Base-by-base conservation (phyloP, 306 rosid genomes). In the Rubus idaeus region DNA sequence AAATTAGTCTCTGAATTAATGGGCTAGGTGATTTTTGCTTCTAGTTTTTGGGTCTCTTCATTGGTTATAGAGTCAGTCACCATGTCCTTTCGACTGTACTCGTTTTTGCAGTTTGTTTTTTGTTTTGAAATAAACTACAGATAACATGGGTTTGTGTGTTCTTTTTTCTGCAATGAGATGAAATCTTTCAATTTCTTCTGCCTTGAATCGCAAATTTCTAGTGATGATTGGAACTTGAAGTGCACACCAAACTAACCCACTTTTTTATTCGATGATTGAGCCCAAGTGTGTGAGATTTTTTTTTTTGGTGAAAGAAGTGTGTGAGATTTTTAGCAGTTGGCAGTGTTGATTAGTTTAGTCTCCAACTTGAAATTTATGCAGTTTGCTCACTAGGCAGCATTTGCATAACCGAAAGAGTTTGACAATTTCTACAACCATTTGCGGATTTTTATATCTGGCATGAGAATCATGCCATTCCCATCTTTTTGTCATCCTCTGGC, bases 71-170 rank as follows among this genome's bases (percentile, higher is more conserved):
- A 74, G 72, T 14, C 23, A 12, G 77, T 18, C 35, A 5, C 6
- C 41, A 42, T 71, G 18, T 39, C 17, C 9, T 40, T 5, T 45
- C 3, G 10, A 12, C 45, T 74, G 57, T 13, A 10, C 11, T 45
- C 47, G 17, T 5, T 30, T 30, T 40, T 39, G 52, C 5, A 52
- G 40, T 46, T 74, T 46, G 45, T 23, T 46, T 60, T 30, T 46
- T 60, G 57, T 35, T 47, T 62, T 47, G 12, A 3, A 61, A 61
- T 75, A 75, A 73, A 75, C 62, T 18, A 23, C 60, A 3, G 14
- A 17, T n/a, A n/a, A n/a, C n/a, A n/a, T 10, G 45, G 58, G 46
- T 45, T n/a, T 63, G 68, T 65, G 17, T 8, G 14, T 8, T 39
- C 6, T 9, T 62, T 17, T 65, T 65, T 11, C 45, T 60, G 3